A percentile compares a stretch with the other conserved stretches of the same genome.
phyloP scores from a whole-genome alignment of 306 rosid species.

The Aeschynomene evenia region DNA sequence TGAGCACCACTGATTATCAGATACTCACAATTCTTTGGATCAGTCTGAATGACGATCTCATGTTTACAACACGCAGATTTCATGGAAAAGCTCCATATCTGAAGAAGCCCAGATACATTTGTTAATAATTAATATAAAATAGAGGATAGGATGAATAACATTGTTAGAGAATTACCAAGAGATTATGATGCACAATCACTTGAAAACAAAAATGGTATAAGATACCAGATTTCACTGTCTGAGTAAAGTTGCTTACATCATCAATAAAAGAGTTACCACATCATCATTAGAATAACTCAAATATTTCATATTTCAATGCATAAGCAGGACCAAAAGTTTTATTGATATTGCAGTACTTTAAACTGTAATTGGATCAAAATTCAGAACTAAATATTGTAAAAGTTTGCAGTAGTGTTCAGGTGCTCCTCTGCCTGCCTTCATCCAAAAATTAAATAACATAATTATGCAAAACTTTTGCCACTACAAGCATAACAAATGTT shows the following conservation, averaged over 20 bases:
- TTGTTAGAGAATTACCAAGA: background rate
- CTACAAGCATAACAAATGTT: background rate
- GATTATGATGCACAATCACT: background rate
- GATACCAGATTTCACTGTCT: background rate
- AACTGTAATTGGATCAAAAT: background rate
- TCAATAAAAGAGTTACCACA: background rate
- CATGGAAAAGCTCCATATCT: conserved; percentile 83
- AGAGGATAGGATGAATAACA: background rate
- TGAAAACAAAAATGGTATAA: background rate
- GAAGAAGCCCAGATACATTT: conserved; percentile 6
- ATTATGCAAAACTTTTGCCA: background rate
- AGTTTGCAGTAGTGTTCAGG: background rate
- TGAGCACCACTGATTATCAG: conserved; percentile 65
- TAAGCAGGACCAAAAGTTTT: background rate
- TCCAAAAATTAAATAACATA: background rate
- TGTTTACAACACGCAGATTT: conserved; percentile 70
- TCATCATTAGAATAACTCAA: background rate
- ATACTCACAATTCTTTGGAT: conserved; percentile 68
- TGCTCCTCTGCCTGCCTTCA: background rate
- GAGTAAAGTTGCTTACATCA: background rate
- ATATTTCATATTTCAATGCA: conserved; percentile 7
- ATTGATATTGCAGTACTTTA: conserved; percentile 6
- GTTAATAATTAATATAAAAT: background rate
- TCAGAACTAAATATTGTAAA: background rate
- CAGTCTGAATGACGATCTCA: conserved; percentile 71